Conservation (phyloP, 176 grass and related monocot species). For the Phyllostachys edulis region DNA sequence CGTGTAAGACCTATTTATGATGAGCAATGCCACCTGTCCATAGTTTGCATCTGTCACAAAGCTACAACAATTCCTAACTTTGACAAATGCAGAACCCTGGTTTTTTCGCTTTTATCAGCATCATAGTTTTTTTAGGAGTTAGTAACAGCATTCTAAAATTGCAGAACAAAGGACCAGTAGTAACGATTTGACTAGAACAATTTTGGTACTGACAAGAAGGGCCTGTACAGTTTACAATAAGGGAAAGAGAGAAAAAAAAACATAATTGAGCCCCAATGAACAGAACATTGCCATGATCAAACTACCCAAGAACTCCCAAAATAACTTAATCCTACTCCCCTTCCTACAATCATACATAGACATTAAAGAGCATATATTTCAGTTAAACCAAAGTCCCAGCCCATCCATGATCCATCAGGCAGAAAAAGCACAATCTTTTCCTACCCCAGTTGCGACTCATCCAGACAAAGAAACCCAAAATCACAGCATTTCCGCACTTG, state of each 20-base stretch:
- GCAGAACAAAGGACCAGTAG: not conserved
- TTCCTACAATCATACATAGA: not conserved
- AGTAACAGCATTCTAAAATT: not conserved
- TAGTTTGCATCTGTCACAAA: not conserved
- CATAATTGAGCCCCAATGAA: conserved; percentile 4
- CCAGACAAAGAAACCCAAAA: not conserved
- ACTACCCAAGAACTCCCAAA: not conserved
- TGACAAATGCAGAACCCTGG: no score
- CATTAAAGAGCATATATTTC: not conserved
- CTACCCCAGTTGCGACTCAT: not conserved
- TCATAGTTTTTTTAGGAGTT: not conserved
- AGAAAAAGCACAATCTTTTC: not conserved
- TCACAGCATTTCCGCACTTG: not conserved
- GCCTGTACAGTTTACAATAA: not conserved
- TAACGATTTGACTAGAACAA: not conserved
- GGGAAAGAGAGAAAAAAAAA: not conserved
- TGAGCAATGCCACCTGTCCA: not conserved
- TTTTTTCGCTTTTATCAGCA: not conserved
- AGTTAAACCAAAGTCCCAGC: not conserved
- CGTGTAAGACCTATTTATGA: not conserved
- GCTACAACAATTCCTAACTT: not conserved
- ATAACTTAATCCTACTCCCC: not conserved
- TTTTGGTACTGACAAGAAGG: not conserved
- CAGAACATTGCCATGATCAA: not conserved
- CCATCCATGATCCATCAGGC: not conserved